A percentile compares a stretch with the other conserved stretches of the same genome.
These are phyloP conservation scores for Nymphaea colorata DNA, from an alignment of 164 flowering plant genomes.

Conservation along the genomic window DNA sequence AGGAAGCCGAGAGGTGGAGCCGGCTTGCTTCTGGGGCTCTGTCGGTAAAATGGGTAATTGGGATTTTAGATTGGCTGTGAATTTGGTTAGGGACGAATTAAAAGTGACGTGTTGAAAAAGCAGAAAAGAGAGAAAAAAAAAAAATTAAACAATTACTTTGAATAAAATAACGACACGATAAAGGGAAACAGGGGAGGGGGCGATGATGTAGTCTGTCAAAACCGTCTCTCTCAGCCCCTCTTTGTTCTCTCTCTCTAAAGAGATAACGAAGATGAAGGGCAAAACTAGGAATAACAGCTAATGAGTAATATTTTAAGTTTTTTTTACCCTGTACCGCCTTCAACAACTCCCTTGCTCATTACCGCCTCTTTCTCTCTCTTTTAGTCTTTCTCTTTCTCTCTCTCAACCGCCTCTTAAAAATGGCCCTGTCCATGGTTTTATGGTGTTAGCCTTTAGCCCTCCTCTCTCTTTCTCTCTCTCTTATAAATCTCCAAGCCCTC, in stretches of 20 bases:
- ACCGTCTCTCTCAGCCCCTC: neutral
- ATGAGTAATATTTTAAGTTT: conserved; percentile 4
- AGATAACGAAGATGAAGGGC: conserved; percentile 5
- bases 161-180: neutral
- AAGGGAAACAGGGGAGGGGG: neutral
- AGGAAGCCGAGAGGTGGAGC: neutral
- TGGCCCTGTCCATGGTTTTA: conserved; percentile 2
- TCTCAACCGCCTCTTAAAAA: neutral
- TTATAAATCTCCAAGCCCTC: conserved; percentile 10
- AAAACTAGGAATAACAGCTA: neutral
- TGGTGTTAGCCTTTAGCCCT: conserved; percentile 5
- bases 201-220: too few relatives aligned
- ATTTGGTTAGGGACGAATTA: neutral
- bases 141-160: neutral
- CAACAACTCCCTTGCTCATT: conserved; percentile 1
- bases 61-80: neutral
- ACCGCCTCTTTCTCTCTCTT: neutral
- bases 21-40: neutral
- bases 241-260: conserved; percentile 2
- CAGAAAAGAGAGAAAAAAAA: neutral
- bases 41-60: neutral
- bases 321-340: neutral
- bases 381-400: conserved; percentile 9
- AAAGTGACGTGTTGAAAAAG: neutral
- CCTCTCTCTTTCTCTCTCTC: neutral